Evolutionary conservation across 805 yeast species (phyloP), one percentile per base, ranked within the genome.

Genomic region (Millerago galiae): DNA sequence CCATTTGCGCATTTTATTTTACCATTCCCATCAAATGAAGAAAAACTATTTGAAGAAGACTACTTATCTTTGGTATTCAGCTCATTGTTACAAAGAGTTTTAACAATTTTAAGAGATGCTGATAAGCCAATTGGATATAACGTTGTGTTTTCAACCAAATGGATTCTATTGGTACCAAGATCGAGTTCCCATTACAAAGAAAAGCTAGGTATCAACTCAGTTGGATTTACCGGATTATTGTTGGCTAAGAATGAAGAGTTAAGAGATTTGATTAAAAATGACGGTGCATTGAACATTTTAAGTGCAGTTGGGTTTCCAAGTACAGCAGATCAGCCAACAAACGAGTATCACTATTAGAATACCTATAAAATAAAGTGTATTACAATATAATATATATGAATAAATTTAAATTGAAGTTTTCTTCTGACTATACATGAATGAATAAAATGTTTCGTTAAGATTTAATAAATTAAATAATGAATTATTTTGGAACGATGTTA

Each of bases 151-250:
- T 88, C 95, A 37, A 78, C 79, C 38, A 74, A 78, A 41, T 91
- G 93, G 86, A 76, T 91, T 65, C 76, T 89, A 76, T 61, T 85
- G 17, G 81, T 89, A n/a, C 98, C 99, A 14, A 75, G 97, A 55
- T 67, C 82, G 2, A 54, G 59, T 14, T 81, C 83, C 2, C 67
- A 64, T 38, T 79, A 70, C 54, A 70, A 54, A 46, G 55, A 44
- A 5, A 48, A 46, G 25, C 43, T 66, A 37, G 83, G 91, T 44
- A 72, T 89, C 51, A 91, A 91, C 58, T 72, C 96, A 0, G 74
- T 88, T 36, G 97, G 95, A 0, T 77, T 75, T 45, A 68, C 85
- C 47, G 97, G 98, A 2, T 62, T 91, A 49, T 58, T 90, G 38
- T 70, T 85, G 44, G 90, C 89, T 40, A 90, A 86, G 60, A 71